Conservation (phyloP, 192 early-diverging fungal genomes). For the Radiomyces spectabilis region DNA sequence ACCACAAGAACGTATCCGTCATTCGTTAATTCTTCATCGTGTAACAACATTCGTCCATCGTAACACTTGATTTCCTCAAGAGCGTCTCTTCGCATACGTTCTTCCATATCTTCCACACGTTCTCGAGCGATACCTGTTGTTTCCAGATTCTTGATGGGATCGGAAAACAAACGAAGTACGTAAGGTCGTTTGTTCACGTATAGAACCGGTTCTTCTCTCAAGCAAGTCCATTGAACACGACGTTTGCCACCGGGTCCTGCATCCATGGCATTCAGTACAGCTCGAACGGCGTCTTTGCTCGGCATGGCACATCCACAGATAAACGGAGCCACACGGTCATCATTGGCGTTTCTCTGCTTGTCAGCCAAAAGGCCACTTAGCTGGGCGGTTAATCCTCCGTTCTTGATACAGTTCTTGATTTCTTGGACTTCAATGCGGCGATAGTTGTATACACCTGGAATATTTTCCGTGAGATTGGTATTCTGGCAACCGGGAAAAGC, state of each 20-base stretch:
- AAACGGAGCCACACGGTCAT: conserved; percentile 13
- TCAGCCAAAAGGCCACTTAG: conserved; percentile 14
- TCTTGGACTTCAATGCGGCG: conserved; percentile 33
- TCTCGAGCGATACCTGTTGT: conserved; percentile 54
- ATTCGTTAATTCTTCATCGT: conserved; percentile 43
- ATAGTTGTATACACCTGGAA: conserved; percentile 56
- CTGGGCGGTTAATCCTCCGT: not conserved
- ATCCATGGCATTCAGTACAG: conserved; percentile 33
- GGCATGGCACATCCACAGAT: conserved; percentile 60
- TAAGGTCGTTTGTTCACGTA: conserved; percentile 53
- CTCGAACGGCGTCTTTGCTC: conserved; percentile 46
- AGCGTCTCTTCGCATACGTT: conserved; percentile 46
- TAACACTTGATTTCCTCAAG: conserved; percentile 41
- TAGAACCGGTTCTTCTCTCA: conserved; percentile 57
- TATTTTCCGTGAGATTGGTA: conserved; percentile 43
- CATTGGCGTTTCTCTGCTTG: not conserved
- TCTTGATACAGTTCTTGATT: conserved; percentile 12
- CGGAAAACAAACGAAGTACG: conserved; percentile 45
- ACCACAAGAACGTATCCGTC: conserved; percentile 46
- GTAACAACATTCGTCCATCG: conserved; percentile 45
- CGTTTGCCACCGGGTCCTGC: conserved; percentile 38
- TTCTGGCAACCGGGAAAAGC: conserved; percentile 60
- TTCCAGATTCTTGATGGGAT: conserved; percentile 54
- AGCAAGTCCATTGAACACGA: conserved; percentile 47
- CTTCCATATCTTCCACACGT: conserved; percentile 57